Evolutionary conservation across 352 stramenopile species (phyloP).

Genomic region (Phytopythium sindhum): DNA sequence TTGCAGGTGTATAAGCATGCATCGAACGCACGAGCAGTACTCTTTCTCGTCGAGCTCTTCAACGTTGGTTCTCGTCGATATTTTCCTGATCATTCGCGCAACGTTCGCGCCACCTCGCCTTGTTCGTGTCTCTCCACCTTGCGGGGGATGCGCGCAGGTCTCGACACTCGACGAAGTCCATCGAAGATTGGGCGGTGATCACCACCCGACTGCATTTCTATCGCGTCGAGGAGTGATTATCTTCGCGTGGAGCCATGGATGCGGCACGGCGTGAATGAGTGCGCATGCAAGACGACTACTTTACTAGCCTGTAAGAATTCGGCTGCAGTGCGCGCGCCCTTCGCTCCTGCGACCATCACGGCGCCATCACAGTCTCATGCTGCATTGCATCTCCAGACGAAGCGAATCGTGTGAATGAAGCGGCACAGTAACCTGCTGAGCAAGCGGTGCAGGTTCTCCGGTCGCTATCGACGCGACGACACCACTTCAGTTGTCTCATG

Average conservation of each 20-base stretch:
- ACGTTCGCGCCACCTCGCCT: background rate
- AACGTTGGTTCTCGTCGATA: background rate
- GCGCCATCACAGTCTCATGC: no score
- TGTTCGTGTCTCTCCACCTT: background rate
- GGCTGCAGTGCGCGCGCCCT: no score
- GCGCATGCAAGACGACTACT: no score
- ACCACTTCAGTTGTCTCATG: background rate
- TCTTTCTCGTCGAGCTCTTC: no score
- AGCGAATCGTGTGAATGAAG: no score
- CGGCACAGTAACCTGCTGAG: no score
- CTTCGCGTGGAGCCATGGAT: background rate
- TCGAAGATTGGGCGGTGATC: background rate
- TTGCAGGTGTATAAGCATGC: no score
- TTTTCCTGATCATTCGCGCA: background rate
- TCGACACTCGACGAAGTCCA: background rate
- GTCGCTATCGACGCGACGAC: background rate
- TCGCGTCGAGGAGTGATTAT: background rate
- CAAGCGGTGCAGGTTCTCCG: background rate
- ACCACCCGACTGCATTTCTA: background rate
- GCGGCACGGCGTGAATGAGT: background rate
- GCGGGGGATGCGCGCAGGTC: background rate
- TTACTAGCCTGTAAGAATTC: no score
- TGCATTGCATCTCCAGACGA: no score
- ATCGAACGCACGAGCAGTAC: no score
- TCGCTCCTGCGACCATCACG: no score